These are phyloP conservation scores for Trichophyton verrucosum DNA, from an alignment of 2,329 filamentous ascomycete species.

Conservation along the genomic window DNA sequence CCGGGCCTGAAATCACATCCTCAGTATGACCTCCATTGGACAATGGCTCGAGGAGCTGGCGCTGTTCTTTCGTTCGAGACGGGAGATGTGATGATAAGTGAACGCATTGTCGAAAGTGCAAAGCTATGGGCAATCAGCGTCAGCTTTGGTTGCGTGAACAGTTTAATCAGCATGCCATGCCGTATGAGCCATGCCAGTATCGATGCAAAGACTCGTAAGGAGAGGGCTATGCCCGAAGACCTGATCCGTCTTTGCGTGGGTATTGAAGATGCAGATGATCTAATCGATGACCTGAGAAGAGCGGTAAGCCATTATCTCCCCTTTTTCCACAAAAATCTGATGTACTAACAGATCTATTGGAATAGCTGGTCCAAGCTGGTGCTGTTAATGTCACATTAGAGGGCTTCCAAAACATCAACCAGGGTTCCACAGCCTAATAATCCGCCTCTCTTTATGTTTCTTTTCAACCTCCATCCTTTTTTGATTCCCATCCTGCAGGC, in stretches of 20 bases:
- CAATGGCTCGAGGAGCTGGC: slow-evolving; percentile 84
- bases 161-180: slow-evolving; percentile 97
- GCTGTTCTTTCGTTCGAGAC: slow-evolving; percentile 96
- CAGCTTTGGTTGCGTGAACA: slow-evolving; percentile 96
- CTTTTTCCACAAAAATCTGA: neutral
- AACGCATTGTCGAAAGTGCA: slow-evolving; percentile 87
- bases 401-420: slow-evolving; percentile 55
- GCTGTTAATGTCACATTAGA: slow-evolving; percentile 78
- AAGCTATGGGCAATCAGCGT: slow-evolving; percentile 91
- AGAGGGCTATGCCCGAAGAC: slow-evolving; percentile 89
- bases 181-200: slow-evolving; percentile 99
- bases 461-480: neutral
- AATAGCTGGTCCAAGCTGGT: slow-evolving; percentile 78
- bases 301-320: slow-evolving; percentile 54
- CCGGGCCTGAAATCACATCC: slow-evolving; percentile 89
- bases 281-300: slow-evolving; percentile 83
- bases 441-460: neutral
- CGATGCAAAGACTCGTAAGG: slow-evolving; percentile 79
- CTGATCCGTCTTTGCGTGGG: slow-evolving; percentile 91
- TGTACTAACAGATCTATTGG: slow-evolving; percentile 17
- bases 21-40: slow-evolving; percentile 92
- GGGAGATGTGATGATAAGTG: slow-evolving; percentile 67
- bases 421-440: neutral
- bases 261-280: slow-evolving; percentile 82
- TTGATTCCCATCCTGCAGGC: slow-evolving; percentile 2